Base-by-base conservation (phyloP, 202 grass and related monocot species). In the Saccharum hybrid region DNA sequence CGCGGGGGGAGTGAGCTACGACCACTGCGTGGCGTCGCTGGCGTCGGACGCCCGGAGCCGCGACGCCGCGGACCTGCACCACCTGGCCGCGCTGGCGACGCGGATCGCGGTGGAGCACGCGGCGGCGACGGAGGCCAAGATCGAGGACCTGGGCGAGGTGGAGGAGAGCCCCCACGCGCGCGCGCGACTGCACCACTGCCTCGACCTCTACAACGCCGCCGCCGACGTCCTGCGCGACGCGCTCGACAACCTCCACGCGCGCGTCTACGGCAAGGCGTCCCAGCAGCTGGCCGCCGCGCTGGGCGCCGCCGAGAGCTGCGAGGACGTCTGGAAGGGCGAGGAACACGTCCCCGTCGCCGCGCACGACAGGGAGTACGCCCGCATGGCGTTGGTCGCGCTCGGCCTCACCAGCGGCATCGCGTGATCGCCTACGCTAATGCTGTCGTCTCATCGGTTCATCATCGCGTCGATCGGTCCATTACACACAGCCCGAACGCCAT, bases 171-270 rank as follows among this genome's bases (percentile, higher is more conserved):
- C 87, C n/a, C 18, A 26, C 5, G 39, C 57, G 12, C 74, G 85
- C 3, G 60, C 66, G 0, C 40, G 66, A 4, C 74, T 89, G 26
- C 19, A 57, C 45, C 68, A 72, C 34, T 92, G 87, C 87, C 65
- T 82, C 9, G 84, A 92, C 33, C 74, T 81, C 23, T 92, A 92
- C 87, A n/a, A 10, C 36, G 84, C 79, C 34, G 90, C 90, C n/a
- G 65, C 63, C 38, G 70, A 84, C 49, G 49, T 54, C 2, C 76
- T 92, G 5, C 41, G 76, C 37, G 80, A 92, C 67, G 90, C 90
- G 48, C 75, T 92, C 15, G 90, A 92, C 56, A 92, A 92, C 80
- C 57, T 92, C 68, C 74, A 62, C 21, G 49, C 68, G 1, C 77
- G 14, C 80, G 18, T 87, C 37, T 92, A 92, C 64, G 70, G 19